Percentiles rank a stretch among this genome's conserved stretches.
phyloP scores from a whole-genome alignment of 805 yeast species.

The Wickerhamomyces bovis region DNA sequence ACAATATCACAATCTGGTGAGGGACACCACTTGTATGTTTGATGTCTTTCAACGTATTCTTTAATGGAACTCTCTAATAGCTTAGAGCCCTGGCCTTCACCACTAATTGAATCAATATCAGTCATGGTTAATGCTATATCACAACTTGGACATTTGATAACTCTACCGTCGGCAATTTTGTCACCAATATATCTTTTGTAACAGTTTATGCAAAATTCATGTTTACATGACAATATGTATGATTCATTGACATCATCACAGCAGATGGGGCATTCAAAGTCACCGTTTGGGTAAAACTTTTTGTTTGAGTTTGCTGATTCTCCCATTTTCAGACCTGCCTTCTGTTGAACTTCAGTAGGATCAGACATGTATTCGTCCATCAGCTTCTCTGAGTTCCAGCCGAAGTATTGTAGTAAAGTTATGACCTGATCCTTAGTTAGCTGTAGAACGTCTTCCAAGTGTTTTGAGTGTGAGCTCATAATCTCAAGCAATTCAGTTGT shows the following conservation, averaged over 20 bases:
- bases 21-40: slow-evolving; percentile 71
- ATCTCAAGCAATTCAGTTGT: slow-evolving; percentile 21
- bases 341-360: slow-evolving; percentile 28
- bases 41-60: slow-evolving; percentile 46
- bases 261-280: slow-evolving; percentile 61
- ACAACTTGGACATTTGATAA: slow-evolving; percentile 64
- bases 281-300: slow-evolving; percentile 12
- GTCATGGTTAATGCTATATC: slow-evolving; percentile 31
- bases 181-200: slow-evolving; percentile 53
- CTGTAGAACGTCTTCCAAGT: slow-evolving; percentile 32
- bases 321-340: slow-evolving; percentile 24
- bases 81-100: slow-evolving; percentile 25
- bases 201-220: slow-evolving; percentile 65
- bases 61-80: slow-evolving; percentile 35
- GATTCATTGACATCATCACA: slow-evolving; percentile 46
- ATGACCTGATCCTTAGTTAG: slow-evolving; percentile 34
- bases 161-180: slow-evolving; percentile 33
- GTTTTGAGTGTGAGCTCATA: slow-evolving; percentile 24
- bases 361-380: slow-evolving; percentile 49
- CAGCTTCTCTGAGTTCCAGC: slow-evolving; percentile 55
- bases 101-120: slow-evolving; percentile 38
- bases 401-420: slow-evolving; percentile 39
- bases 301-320: neutral
- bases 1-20: slow-evolving; percentile 70
- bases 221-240: slow-evolving; percentile 61